phyloP scores from a whole-genome alignment of 1,284 basidiomycete genomes.

The Phellopilus nigrolimitatus region DNA sequence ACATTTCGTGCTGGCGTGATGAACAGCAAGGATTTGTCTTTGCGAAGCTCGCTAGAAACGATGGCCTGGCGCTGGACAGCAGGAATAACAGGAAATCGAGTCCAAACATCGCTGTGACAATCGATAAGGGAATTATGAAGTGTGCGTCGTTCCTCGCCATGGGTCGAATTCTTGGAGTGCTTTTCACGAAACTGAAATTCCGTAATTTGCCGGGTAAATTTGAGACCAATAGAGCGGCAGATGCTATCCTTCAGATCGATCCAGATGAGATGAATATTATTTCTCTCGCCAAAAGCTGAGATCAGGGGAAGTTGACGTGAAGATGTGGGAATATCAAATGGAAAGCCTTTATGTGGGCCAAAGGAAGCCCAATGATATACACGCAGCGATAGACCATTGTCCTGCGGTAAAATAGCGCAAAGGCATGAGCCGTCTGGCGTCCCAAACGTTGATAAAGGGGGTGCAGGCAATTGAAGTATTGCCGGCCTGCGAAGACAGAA shows the following conservation, averaged over 20 bases:
- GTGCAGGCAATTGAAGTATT: conserved; percentile 33
- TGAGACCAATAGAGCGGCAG: conserved; percentile 40
- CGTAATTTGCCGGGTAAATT: conserved; percentile 49
- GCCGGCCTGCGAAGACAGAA: conserved; percentile 37
- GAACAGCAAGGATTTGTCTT: conserved; percentile 36
- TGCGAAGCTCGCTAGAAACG: conserved; percentile 29
- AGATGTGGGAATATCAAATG: conserved; percentile 30
- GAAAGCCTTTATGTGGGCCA: conserved; percentile 44
- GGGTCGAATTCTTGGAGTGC: conserved; percentile 23
- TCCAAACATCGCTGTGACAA: conserved; percentile 59
- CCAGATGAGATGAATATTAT: conserved; percentile 38
- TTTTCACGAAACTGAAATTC: conserved; percentile 49
- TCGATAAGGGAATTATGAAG: conserved; percentile 50
- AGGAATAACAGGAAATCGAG: conserved; percentile 54
- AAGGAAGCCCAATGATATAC: conserved; percentile 55
- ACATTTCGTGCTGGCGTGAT: conserved; percentile 29
- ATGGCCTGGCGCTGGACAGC: conserved; percentile 47
- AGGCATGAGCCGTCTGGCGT: conserved; percentile 53
- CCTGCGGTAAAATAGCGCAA: conserved; percentile 30
- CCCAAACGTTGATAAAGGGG: conserved; percentile 35
- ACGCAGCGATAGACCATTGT: conserved; percentile 25
- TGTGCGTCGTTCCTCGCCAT: conserved; percentile 24
- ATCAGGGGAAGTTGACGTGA: conserved; percentile 28
- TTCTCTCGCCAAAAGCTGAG: conserved; percentile 42
- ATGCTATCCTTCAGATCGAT: conserved; percentile 31